Evolutionary conservation across 1,284 basidiomycete genomes (phyloP), one percentile per base, ranked within the genome.

Genomic region (Austroboletus rostrupii): DNA sequence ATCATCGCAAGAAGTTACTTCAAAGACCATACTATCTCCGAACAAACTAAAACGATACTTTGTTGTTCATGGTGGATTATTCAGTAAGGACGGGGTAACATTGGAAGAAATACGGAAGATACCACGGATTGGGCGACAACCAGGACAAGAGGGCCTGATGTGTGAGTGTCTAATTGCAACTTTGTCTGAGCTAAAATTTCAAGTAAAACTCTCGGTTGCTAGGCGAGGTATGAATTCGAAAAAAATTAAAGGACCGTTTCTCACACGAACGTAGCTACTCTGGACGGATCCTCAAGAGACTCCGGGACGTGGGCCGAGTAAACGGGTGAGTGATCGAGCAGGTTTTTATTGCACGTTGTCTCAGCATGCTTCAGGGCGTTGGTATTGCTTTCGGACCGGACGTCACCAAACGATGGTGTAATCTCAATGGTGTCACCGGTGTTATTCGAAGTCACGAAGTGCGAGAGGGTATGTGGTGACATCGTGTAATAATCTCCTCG

Each of bases 361-460:
- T 52, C 28, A 57, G 36, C 45, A 49, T 48, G 31, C 35, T 31
- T 35, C 58, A 90, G 88, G 96, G 96, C 55, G 94, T 98, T 46
- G 96, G 97, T 17, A 86, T 97, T 56, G 85, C 90, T 10, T 99
- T 99, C 69, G 96, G 96, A 16, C 96, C 96, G 1, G 95, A 97
- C 66, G 87, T 95, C 19, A 95, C 91, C 3, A 78, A 78, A 61
- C 74, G 81, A 48, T 97, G 93, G 93, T 97, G 94, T 68, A 81
- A 86, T 52, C 73, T 87, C 32, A 97, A 97, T 68, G 80, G 85
- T 37, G 78, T 97, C 43, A 89, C 92, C 28, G 92, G 92, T 5
- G 80, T 99, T 46, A 87, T 99, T 60, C 87, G 97, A 47, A 94
- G 91, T 59, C 97, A 99, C 70, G 97, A 99, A 80, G 96, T 99